Percentiles rank a stretch among this genome's conserved stretches.
Evolutionary conservation across 1,139 yeast species (phyloP).

Genomic region (Nakaseomyces uthaithaninus): DNA sequence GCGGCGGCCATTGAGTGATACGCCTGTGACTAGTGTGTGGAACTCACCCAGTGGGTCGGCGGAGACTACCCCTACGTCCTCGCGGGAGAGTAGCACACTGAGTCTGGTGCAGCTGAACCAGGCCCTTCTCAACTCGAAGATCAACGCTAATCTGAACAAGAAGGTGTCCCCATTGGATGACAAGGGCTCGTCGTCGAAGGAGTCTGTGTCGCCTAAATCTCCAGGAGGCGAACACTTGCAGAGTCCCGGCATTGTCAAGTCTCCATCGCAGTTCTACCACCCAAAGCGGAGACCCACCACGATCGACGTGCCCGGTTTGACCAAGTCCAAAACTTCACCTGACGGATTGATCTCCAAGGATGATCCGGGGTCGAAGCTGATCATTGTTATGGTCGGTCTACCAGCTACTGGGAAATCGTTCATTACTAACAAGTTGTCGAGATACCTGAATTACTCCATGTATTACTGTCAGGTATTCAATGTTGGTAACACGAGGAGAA

Average conservation of each 20-base stretch:
- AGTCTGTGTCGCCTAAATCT: background rate
- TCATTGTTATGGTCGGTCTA: slow-evolving; percentile 88
- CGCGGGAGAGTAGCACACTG: slow-evolving; percentile 20
- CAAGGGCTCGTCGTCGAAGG: background rate
- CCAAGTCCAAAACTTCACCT: slow-evolving; percentile 72
- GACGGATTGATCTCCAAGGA: slow-evolving; percentile 71
- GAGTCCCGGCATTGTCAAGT: slow-evolving; percentile 4
- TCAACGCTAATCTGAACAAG: slow-evolving; percentile 3
- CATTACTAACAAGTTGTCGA: slow-evolving; percentile 78
- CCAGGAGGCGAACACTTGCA: background rate
- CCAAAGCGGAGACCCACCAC: slow-evolving; percentile 55
- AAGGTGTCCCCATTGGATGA: background rate
- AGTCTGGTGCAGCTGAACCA: slow-evolving; percentile 7
- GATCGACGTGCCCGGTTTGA: slow-evolving; percentile 86
- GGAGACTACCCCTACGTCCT: slow-evolving; percentile 27
- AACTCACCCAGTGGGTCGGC: slow-evolving; percentile 43
- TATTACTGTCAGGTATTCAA: slow-evolving; percentile 85
- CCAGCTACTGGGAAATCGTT: slow-evolving; percentile 93
- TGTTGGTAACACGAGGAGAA: slow-evolving; percentile 87
- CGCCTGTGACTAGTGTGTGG: slow-evolving; percentile 50
- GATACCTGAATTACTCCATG: slow-evolving; percentile 87
- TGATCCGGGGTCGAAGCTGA: slow-evolving; percentile 69
- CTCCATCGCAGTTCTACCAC: slow-evolving; percentile 17
- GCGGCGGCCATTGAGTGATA: slow-evolving; percentile 62
- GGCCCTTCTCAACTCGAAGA: slow-evolving; percentile 3